Evolutionary conservation across 441 rosid species (phyloP).

Genomic region (Mallotus japonicus): DNA sequence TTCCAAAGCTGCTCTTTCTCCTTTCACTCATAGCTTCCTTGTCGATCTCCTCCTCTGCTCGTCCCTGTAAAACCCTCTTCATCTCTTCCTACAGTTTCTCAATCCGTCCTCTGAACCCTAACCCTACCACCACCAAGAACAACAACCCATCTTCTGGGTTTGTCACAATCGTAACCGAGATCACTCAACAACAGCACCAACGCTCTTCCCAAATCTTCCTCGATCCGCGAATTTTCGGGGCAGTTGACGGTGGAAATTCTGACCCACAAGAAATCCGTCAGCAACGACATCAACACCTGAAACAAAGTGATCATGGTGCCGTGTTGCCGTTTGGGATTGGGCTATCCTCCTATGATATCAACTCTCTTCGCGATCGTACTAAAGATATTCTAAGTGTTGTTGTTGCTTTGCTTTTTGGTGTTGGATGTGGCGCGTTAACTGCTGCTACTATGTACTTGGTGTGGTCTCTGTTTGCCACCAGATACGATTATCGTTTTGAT

Average conservation of each 20-base stretch:
- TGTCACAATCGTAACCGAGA: slow-evolving; percentile 66
- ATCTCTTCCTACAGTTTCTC: slow-evolving; percentile 69
- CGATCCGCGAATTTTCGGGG: slow-evolving; percentile 26
- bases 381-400: slow-evolving; percentile 88
- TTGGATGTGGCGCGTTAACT: slow-evolving; percentile 91
- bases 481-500: slow-evolving; percentile 16
- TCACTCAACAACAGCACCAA: slow-evolving; percentile 40
- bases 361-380: slow-evolving; percentile 73
- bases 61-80: slow-evolving; percentile 78
- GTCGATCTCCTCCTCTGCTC: slow-evolving; percentile 42
- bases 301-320: not conserved
- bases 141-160: slow-evolving; percentile 37
- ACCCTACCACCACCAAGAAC: slow-evolving; percentile 32
- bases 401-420: slow-evolving; percentile 78
- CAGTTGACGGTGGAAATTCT: not conserved
- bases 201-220: slow-evolving; percentile 19
- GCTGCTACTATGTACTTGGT: slow-evolving; percentile 88
- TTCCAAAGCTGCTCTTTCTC: slow-evolving; percentile 20
- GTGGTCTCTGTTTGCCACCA: slow-evolving; percentile 71
- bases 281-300: not conserved
- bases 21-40: slow-evolving; percentile 32
- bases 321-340: slow-evolving; percentile 29
- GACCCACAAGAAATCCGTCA: not conserved
- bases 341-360: slow-evolving; percentile 36
- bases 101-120: slow-evolving; percentile 38